phyloP scores from a whole-genome alignment of 2,329 filamentous ascomycete species.

The Lachnellula subtilissima region DNA sequence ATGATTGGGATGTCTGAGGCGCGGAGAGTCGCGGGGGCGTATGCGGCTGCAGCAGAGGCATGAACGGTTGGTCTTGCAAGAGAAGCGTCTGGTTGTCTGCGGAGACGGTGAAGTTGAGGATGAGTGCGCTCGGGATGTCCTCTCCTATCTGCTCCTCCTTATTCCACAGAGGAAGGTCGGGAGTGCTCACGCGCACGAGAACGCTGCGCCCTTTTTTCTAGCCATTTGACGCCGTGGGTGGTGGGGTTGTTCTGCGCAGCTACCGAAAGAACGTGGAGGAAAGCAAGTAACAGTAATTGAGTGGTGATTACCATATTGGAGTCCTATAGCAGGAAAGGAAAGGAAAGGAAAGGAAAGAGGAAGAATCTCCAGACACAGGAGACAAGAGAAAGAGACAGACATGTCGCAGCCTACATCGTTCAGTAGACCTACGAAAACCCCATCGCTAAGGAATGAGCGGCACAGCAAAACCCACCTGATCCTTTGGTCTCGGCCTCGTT shows the following conservation, averaged over 20 bases:
- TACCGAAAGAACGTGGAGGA: neutral
- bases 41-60: slow-evolving; percentile 13
- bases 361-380: neutral
- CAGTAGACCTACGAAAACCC: too few relatives aligned
- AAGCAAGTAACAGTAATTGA: neutral
- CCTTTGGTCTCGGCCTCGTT: too few relatives aligned
- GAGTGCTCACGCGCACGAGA: slow-evolving; percentile 15
- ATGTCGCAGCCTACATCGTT: too few relatives aligned
- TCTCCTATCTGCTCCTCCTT: slow-evolving; percentile 7
- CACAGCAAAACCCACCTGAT: too few relatives aligned
- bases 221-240: slow-evolving; percentile 13
- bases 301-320: neutral
- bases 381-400: neutral
- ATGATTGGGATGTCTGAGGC: slow-evolving; percentile 8
- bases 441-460: too few relatives aligned
- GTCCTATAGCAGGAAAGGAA: neutral
- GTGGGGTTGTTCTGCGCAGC: neutral
- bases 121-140: slow-evolving; percentile 12
- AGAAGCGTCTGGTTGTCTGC: slow-evolving; percentile 17
- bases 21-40: slow-evolving; percentile 14
- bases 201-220: slow-evolving; percentile 14
- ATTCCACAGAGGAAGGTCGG: slow-evolving; percentile 16
- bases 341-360: neutral
- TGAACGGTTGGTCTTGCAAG: slow-evolving; percentile 18
- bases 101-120: slow-evolving; percentile 21